Evolutionary conservation across 73 alveolate genomes (phyloP).

Genomic region (Blepharisma japonicum): DNA sequence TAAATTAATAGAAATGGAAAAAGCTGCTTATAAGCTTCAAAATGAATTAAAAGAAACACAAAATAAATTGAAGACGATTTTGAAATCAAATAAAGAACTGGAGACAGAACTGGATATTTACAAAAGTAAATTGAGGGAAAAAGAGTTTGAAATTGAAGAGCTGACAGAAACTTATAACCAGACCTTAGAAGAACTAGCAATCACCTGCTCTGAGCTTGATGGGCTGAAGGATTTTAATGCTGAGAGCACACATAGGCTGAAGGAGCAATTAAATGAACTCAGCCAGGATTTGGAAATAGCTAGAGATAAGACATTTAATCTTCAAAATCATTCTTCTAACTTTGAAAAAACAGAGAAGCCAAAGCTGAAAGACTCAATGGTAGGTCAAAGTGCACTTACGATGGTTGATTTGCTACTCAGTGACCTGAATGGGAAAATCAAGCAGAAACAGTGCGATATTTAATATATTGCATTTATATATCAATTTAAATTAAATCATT

Average conservation of each 20-base stretch:
- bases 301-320: too few relatives aligned
- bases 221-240: background rate
- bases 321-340: too few relatives aligned
- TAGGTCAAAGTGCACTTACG: too few relatives aligned
- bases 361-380: too few relatives aligned
- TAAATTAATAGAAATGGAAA: conserved; percentile 5
- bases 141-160: conserved; percentile 5
- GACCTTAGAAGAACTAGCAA: conserved; percentile 12
- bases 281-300: background rate
- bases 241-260: conserved; percentile 25
- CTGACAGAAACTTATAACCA: background rate
- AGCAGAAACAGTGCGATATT: too few relatives aligned
- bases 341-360: too few relatives aligned
- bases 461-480: too few relatives aligned
- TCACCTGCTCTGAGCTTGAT: conserved; percentile 26
- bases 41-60: conserved; percentile 10
- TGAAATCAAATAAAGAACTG: conserved; percentile 8
- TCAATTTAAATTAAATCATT: too few relatives aligned
- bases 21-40: background rate
- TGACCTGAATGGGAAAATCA: too few relatives aligned
- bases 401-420: too few relatives aligned
- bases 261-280: conserved; percentile 5
- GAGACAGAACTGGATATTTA: conserved; percentile 7
- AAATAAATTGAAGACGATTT: background rate
- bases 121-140: conserved; percentile 1